Evolutionary conservation across 2,329 filamentous ascomycete genomes (phyloP), one percentile per base, ranked within the genome.

Genomic region (Aspergillus neotritici): DNA sequence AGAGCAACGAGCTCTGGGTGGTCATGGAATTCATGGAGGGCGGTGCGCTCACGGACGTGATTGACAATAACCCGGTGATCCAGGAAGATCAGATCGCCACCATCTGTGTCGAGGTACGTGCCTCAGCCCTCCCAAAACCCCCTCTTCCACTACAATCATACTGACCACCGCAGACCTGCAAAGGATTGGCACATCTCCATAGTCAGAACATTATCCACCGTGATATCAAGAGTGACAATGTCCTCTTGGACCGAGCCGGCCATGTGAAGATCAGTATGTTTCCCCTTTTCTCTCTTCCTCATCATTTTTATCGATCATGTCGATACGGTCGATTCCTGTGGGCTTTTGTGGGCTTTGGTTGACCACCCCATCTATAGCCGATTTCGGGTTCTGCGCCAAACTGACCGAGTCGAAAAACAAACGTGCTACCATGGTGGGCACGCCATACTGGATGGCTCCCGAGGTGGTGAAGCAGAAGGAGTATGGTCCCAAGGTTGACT

Each of bases 1-100:
- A 93, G 67, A 89, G 87, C 59, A 80, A 86, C 42, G 93, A 98
- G 66, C 78, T 98, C n/a, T 98, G 93, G 93, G 89, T 98, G 9
- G 91, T 98, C 40, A 95, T 98, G 93, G 93, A 98, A 72, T 98
- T 90, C 61, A 98, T 98, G 93, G 93, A 98, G 71, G 93, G 93
- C 58, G 93, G 93, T 71, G 87, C 93, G 49, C 73, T 98, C 66
- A 98, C 93, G 1, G 93, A 98, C 74, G 89, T 98, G 48, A 98
- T 98, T 69, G 93, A 98, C 69, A 96, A 97, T 72, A 98, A 97
- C 68, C 80, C 85, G 2, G 82, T 83, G 44, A 96, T 98, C 57
- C 88, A 86, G 4, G 93, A 98, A 67, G 88, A 96, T 63, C 93
- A 98, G 67, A 98, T 98, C 60, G 88, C 93, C 8, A 96, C 91